Conservation (phyloP, 2,329 filamentous ascomycete species). For the Aspergillus sp. region DNA sequence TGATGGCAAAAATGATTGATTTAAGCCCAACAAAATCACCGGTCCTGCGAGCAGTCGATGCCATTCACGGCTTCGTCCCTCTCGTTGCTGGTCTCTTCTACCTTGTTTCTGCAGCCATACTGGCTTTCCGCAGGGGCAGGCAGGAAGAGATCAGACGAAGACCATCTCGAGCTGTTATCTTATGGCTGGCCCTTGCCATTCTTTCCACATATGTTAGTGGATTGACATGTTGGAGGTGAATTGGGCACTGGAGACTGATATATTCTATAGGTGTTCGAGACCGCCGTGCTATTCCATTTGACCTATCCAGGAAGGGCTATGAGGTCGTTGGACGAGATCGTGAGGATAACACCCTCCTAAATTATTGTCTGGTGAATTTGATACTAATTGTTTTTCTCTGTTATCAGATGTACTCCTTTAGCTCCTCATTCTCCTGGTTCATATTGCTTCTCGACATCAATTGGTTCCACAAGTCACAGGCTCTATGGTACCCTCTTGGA, state of each 20-base stretch:
- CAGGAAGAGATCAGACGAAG: constrained; percentile 37
- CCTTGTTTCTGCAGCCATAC: constrained; percentile 37
- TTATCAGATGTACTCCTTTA: constrained; percentile 49
- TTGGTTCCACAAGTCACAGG: background rate
- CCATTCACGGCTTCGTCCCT: constrained; percentile 31
- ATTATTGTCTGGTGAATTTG: background rate
- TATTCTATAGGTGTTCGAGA: constrained; percentile 7
- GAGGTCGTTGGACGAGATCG: constrained; percentile 2
- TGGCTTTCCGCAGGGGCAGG: constrained; percentile 11
- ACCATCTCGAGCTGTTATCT: constrained; percentile 32
- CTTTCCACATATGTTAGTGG: constrained; percentile 36
- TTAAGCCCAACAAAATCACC: background rate
- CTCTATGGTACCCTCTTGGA: constrained; percentile 58
- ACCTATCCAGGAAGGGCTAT: background rate
- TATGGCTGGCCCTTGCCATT: constrained; percentile 26
- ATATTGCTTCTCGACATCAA: constrained; percentile 51
- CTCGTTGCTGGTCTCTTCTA: constrained; percentile 53
- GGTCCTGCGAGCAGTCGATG: background rate
- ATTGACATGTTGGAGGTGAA: background rate
- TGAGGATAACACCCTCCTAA: background rate
- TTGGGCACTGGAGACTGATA: background rate
- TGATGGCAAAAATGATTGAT: background rate
- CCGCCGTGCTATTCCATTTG: constrained; percentile 10
- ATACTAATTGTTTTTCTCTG: background rate
- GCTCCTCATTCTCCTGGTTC: constrained; percentile 59